A percentile compares a stretch with the other conserved stretches of the same genome.
These are phyloP conservation scores for Bacidia rubella DNA, from an alignment of 495 filamentous ascomycete genomes.

Conservation along the genomic window DNA sequence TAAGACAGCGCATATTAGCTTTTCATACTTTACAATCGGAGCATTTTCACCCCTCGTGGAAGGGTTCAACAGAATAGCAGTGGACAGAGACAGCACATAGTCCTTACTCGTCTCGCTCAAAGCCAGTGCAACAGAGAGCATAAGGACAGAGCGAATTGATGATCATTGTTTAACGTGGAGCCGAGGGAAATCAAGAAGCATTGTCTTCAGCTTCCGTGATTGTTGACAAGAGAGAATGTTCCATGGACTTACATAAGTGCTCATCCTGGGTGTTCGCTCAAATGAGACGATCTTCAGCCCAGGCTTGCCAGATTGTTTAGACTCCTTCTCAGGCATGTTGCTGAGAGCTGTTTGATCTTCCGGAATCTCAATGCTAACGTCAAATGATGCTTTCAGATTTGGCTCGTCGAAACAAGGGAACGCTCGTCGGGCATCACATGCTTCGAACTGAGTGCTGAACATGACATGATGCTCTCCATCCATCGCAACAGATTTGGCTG, in stretches of 20 bases:
- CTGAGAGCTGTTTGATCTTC: slow-evolving; percentile 74
- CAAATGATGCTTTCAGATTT: slow-evolving; percentile 89
- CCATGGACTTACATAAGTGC: slow-evolving; percentile 48
- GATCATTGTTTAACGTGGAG: too few relatives aligned
- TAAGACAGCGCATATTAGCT: slow-evolving; percentile 21
- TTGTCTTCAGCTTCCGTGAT: too few relatives aligned
- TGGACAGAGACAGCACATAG: too few relatives aligned
- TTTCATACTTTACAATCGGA: background rate
- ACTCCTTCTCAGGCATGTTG: slow-evolving; percentile 77
- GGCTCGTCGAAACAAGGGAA: slow-evolving; percentile 99
- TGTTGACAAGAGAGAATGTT: background rate
- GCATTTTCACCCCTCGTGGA: background rate
- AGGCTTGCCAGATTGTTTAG: slow-evolving; percentile 38
- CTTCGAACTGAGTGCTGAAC: slow-evolving; percentile 95
- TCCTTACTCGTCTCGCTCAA: too few relatives aligned
- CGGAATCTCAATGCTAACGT: slow-evolving; percentile 82
- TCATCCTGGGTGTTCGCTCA: slow-evolving; percentile 82
- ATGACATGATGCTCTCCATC: slow-evolving; percentile 77
- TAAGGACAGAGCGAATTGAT: too few relatives aligned
- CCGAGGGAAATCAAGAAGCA: too few relatives aligned
- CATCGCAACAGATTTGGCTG: slow-evolving; percentile 57
- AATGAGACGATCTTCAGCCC: slow-evolving; percentile 72
- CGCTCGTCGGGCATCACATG: slow-evolving; percentile 82
- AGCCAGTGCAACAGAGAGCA: too few relatives aligned
- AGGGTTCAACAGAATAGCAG: background rate